Base-by-base conservation (phyloP, 768 basidiomycete genomes). In the Paxillus rubicundulus region DNA sequence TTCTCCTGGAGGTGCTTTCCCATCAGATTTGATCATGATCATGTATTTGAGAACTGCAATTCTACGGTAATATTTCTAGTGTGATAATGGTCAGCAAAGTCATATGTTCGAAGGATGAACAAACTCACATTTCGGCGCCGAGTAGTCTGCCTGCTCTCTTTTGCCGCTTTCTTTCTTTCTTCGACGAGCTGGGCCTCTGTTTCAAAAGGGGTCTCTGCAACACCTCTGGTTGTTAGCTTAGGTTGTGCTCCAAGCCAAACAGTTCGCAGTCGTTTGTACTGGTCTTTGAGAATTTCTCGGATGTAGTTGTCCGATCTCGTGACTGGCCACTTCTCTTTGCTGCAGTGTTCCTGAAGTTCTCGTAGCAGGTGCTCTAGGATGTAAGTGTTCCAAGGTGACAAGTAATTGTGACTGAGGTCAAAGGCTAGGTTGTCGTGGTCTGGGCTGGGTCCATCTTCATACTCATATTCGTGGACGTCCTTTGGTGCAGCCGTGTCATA, bases 361-460 rank as follows among this genome's bases (percentile, higher is more conserved):
- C 18, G 46, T 24, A 38, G 40, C n/a, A 58, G 10, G 17, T 13
- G 2, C 12, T 58, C 21, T 2, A 56, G 54, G 24, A 56, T 48
- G 20, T 9, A 33, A 1, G 36, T 9, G 28, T 52, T 56, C 54
- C 54, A 56, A 3, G 20, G 55, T 18, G 47, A 56, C 1, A 17
- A 45, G 3, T 32, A 36, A 13, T 39, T 44, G 5, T 27, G 10
- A 9, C 8, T 17, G 4, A 53, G 42, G 30, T 59, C 36, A 14
- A 59, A 56, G 8, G 48, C n/a, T 0, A 59, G 2, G 17, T 17
- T 7, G 9, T 53, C 5, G 4, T 1, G 5, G 21, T 56, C 16
- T 0, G 55, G 58, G 37, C 40, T 37, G 18, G 48, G 51, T 9
- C 53, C 52, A 27, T 52, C 52, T 36, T 56, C 36, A 4, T 56